Evolutionary conservation across 2,329 filamentous ascomycete genomes (phyloP).

Genomic region (Aspergillus sp.): DNA sequence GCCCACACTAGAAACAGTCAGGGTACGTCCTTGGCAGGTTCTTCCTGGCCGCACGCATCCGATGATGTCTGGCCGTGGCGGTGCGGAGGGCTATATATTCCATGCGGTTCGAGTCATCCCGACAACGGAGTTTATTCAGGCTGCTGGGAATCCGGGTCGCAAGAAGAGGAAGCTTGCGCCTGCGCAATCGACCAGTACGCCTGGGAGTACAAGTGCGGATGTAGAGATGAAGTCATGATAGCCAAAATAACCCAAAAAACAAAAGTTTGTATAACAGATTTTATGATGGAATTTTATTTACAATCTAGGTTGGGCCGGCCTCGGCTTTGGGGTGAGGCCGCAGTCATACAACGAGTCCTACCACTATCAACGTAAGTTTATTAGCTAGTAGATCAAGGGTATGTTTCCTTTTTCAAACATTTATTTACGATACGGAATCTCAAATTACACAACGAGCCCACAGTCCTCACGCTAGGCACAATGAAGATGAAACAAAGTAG

Average conservation of each 20-base stretch:
- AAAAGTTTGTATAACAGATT: constrained; percentile 2
- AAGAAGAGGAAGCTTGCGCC: constrained; percentile 66
- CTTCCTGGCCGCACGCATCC: constrained; percentile 90
- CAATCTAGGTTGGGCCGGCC: not conserved
- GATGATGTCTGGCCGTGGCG: constrained; percentile 84
- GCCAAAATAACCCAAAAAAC: not conserved
- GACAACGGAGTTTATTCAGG: constrained; percentile 74
- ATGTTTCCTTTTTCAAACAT: not conserved
- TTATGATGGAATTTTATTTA: not conserved
- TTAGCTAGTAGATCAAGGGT: not conserved
- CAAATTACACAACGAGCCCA: not conserved
- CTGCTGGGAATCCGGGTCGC: constrained; percentile 67
- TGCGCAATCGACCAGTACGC: constrained; percentile 20
- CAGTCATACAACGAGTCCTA: not conserved
- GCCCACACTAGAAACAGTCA: constrained; percentile 75
- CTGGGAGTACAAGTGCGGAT: constrained; percentile 20
- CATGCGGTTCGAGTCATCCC: constrained; percentile 80
- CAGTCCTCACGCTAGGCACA: constrained; percentile 4
- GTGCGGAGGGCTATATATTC: constrained; percentile 87
- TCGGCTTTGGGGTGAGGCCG: not conserved
- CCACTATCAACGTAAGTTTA: no score
- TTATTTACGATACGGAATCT: not conserved
- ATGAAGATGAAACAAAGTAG: constrained; percentile 2
- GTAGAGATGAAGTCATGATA: constrained; percentile 31
- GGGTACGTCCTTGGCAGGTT: constrained; percentile 83